A percentile compares a stretch with the other conserved stretches of the same genome.
Conservation (phyloP, 2,329 filamentous ascomycete species). For the Fusarium irregulare region DNA sequence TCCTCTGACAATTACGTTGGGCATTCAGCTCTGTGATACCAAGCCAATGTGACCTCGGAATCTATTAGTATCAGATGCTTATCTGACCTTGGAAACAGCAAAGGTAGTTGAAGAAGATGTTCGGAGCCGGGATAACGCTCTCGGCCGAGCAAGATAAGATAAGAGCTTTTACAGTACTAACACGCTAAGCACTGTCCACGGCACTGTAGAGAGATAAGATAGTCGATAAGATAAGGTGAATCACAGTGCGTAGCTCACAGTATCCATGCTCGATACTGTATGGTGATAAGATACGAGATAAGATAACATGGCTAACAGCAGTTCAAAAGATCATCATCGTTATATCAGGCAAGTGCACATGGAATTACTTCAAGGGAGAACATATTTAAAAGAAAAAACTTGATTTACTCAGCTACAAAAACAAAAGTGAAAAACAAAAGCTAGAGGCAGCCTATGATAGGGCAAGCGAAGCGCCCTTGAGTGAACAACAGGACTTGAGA, state of each 20-base stretch:
- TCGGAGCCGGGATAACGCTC: too few relatives aligned
- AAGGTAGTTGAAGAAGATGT: background rate
- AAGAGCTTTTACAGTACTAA: too few relatives aligned
- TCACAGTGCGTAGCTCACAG: background rate
- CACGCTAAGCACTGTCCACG: accelerated
- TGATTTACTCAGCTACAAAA: background rate
- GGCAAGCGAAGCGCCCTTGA: background rate
- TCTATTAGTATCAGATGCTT: background rate
- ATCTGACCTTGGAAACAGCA: background rate
- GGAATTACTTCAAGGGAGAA: too few relatives aligned
- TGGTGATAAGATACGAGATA: background rate
- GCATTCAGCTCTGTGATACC: too few relatives aligned
- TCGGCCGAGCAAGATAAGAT: background rate
- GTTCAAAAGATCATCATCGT: too few relatives aligned
- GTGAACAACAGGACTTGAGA: background rate
- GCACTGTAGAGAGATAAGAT: too few relatives aligned
- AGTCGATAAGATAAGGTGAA: accelerated
- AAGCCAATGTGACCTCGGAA: too few relatives aligned
- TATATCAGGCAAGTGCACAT: too few relatives aligned
- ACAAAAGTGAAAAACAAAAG: background rate
- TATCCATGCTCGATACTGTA: background rate
- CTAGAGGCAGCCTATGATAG: background rate
- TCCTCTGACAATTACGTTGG: too few relatives aligned
- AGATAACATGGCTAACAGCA: background rate
- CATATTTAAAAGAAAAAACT: background rate